Base-by-base conservation (phyloP, 2,329 filamentous ascomycete genomes). In the Annulohypoxylon truncatum region DNA sequence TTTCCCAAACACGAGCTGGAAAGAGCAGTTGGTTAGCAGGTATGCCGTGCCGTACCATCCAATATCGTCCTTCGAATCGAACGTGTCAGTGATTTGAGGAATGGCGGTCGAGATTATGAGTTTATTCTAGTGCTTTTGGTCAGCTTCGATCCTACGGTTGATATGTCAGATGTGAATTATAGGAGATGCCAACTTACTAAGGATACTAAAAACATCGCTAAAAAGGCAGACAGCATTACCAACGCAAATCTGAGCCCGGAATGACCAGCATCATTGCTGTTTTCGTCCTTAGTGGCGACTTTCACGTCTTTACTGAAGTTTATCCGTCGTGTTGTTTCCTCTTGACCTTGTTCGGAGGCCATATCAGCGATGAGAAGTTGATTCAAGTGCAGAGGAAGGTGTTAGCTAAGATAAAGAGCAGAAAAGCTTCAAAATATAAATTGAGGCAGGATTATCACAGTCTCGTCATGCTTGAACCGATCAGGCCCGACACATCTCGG, bases 91-190 rank as follows among this genome's bases (percentile, higher is more conserved):
- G 24, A 54, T 54, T 8, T n/a, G 20, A 7, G 51, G 51, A n/a
- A 54, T 54, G n/a, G 51, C 33, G 7, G 51, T 54, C 24, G 51
- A 40, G 51, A 54, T 42, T 7, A 54, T 54, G n/a, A 40, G 35
- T 20, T 40, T 18, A 20, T 40, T 15, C 35, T 35, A 7, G 31
- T n/a, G 5, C 3, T 35, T n/a, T 35, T n/a, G 4, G 12, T 35
- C 9, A 35, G 13, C 31, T 35, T n/a, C 4, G 9, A 35, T 3
- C 31, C 31, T n/a, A 2, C 31, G 3, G n/a, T 9, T n/a, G 12
- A n/a, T 35, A n/a, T 2, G 12, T n/a, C 10, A n/a, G n/a, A 2
- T 10, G 7, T 10, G 8, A 31, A 31, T 31, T 31, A 5, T 31
- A 10, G 29, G 29, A 2, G 10, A 31, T 5, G 31, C 12, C n/a